These are phyloP conservation scores for Crucibulum laeve DNA, from an alignment of 768 basidiomycete species.

Conservation along the genomic window DNA sequence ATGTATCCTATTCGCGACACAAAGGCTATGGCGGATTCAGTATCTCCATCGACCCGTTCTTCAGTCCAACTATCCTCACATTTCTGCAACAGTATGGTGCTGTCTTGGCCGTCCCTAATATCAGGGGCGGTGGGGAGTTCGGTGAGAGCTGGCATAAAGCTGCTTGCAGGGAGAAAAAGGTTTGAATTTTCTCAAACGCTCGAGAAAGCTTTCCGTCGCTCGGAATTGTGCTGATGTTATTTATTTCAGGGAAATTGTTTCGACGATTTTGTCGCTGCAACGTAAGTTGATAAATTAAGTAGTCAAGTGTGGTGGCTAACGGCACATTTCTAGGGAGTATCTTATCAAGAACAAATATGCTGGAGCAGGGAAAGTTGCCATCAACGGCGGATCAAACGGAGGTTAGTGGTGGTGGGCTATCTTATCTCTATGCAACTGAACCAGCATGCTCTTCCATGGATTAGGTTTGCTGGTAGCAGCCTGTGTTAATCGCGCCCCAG, in stretches of 20 bases:
- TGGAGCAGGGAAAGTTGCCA: slow-evolving; percentile 64
- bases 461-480: slow-evolving; percentile 78
- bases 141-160: slow-evolving; percentile 83
- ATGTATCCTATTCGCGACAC: neutral
- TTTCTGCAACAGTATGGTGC: slow-evolving; percentile 70
- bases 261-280: slow-evolving; percentile 79
- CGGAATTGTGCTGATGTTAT: slow-evolving; percentile 3
- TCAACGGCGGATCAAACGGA: slow-evolving; percentile 82
- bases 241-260: slow-evolving; percentile 60
- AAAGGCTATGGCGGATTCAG: slow-evolving; percentile 84
- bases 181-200: slow-evolving; percentile 19
- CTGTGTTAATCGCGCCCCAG: slow-evolving; percentile 76
- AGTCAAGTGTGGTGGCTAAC: neutral
- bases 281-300: slow-evolving; percentile 38
- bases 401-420: slow-evolving; percentile 36
- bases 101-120: slow-evolving; percentile 54
- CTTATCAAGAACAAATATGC: slow-evolving; percentile 71
- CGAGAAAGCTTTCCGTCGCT: neutral
- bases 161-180: slow-evolving; percentile 69
- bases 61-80: slow-evolving; percentile 67
- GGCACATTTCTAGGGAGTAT: slow-evolving; percentile 44
- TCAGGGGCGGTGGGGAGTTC: slow-evolving; percentile 73
- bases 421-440: neutral
- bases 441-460: slow-evolving; percentile 1
- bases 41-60: slow-evolving; percentile 67